Percentiles rank a stretch among this genome's conserved stretches.
phyloP scores from a whole-genome alignment of 441 rosid genomes.

The Bruguiera hainesii region DNA sequence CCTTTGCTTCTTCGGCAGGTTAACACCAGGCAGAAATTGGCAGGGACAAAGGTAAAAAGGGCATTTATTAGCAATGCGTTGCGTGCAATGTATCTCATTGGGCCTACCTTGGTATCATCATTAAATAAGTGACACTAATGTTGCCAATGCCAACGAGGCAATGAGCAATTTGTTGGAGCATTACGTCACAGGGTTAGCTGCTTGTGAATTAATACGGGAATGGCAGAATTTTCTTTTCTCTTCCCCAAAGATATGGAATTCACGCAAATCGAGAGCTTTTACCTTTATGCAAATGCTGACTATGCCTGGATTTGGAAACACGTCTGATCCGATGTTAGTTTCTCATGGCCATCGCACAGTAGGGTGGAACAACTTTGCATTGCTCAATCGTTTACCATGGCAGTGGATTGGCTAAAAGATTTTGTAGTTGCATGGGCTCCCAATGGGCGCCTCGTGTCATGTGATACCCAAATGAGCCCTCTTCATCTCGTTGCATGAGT shows the following conservation, averaged over 20 bases:
- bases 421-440: neutral
- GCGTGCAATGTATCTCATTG: no score
- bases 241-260: neutral
- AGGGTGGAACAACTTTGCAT: constrained; percentile 12
- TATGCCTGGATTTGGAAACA: neutral
- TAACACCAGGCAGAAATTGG: neutral
- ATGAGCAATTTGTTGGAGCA: neutral
- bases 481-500: no score
- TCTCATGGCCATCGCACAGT: neutral
- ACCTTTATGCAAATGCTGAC: neutral
- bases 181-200: neutral
- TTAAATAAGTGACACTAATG: constrained; percentile 17
- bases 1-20: constrained; percentile 13
- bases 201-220: neutral
- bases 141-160: no score
- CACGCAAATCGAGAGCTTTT: constrained; percentile 25
- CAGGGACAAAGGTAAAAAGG: constrained; percentile 8
- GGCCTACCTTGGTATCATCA: constrained; percentile 19
- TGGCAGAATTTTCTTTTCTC: neutral
- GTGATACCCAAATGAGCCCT: no score
- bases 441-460: no score
- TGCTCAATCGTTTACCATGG: constrained; percentile 6
- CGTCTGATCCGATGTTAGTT: neutral
- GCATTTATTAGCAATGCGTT: constrained; percentile 12
- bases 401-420: neutral